Conservation (phyloP, 2,329 filamentous ascomycete genomes). For the Neurospora sp. region DNA sequence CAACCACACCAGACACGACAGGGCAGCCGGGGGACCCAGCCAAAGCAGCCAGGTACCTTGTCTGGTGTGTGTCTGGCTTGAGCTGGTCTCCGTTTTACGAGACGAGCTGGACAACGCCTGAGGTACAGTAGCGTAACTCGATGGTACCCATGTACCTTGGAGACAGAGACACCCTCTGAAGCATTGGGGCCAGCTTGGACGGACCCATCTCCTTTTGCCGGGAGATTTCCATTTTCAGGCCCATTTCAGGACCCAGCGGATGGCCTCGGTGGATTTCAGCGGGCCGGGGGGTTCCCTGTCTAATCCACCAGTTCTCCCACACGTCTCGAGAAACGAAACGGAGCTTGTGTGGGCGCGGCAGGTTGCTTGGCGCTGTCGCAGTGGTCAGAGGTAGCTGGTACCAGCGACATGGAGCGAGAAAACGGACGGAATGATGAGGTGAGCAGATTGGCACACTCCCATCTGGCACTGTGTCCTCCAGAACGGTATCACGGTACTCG, state of each 20-base stretch:
- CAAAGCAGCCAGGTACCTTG: slow-evolving; percentile 10
- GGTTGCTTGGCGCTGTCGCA: background rate
- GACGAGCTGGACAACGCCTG: slow-evolving; percentile 6
- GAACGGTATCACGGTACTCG: background rate
- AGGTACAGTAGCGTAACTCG: slow-evolving; percentile 10
- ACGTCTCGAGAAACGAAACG: slow-evolving; percentile 4
- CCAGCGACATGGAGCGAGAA: background rate
- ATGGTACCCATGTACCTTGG: slow-evolving; percentile 7
- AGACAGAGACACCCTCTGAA: slow-evolving; percentile 2
- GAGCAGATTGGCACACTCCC: background rate
- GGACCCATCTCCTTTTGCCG: slow-evolving; percentile 1
- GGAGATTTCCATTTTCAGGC: slow-evolving; percentile 7
- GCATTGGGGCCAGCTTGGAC: background rate
- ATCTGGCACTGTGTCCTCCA: background rate
- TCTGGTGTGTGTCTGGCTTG: slow-evolving; percentile 3
- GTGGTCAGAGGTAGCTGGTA: slow-evolving; percentile 4
- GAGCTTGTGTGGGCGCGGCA: slow-evolving; percentile 2
- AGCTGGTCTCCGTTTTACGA: slow-evolving; percentile 13
- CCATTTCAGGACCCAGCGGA: slow-evolving; percentile 12
- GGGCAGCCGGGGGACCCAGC: background rate
- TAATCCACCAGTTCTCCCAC: background rate
- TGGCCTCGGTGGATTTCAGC: slow-evolving; percentile 13
- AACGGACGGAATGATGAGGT: slow-evolving; percentile 9
- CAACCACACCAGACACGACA: background rate
- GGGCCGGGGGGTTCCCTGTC: slow-evolving; percentile 6